phyloP scores from a whole-genome alignment of 2,329 filamentous ascomycete species.

The Xylaria sp. region DNA sequence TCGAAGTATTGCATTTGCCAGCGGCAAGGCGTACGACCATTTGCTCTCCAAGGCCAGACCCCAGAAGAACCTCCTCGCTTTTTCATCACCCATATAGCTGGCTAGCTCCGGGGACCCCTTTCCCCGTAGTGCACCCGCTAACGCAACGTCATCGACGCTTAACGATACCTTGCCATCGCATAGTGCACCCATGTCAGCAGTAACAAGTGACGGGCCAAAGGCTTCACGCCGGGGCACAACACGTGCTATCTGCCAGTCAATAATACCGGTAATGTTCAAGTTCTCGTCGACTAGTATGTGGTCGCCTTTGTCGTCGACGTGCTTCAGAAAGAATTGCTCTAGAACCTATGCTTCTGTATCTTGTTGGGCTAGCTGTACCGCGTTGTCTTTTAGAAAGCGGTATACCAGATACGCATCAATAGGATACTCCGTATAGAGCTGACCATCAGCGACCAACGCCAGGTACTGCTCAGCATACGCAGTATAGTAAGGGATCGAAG shows the following conservation, averaged over 20 bases:
- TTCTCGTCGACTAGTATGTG: slow-evolving; percentile 47
- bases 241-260: slow-evolving; percentile 48
- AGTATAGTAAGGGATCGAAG: slow-evolving; percentile 30
- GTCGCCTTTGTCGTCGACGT: slow-evolving; percentile 50
- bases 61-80: slow-evolving; percentile 29
- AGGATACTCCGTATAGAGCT: slow-evolving; percentile 39
- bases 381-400: slow-evolving; percentile 45
- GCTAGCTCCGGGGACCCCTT: slow-evolving; percentile 18
- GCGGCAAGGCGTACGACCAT: slow-evolving; percentile 25
- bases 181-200: slow-evolving; percentile 29
- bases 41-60: slow-evolving; percentile 24
- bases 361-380: slow-evolving; percentile 31
- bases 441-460: slow-evolving; percentile 40
- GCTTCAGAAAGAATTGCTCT: slow-evolving; percentile 43
- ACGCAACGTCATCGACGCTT: slow-evolving; percentile 18
- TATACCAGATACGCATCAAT: slow-evolving; percentile 45
- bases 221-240: slow-evolving; percentile 32
- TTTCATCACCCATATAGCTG: slow-evolving; percentile 24
- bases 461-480: slow-evolving; percentile 36
- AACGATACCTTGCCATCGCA: slow-evolving; percentile 24
- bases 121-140: slow-evolving; percentile 9
- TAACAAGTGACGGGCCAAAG: slow-evolving; percentile 26
- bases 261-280: slow-evolving; percentile 47
- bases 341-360: background rate
- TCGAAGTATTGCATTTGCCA: slow-evolving; percentile 27